Conservation (phyloP, 257 asterid genomes). For the Thymus mandschuricus region DNA sequence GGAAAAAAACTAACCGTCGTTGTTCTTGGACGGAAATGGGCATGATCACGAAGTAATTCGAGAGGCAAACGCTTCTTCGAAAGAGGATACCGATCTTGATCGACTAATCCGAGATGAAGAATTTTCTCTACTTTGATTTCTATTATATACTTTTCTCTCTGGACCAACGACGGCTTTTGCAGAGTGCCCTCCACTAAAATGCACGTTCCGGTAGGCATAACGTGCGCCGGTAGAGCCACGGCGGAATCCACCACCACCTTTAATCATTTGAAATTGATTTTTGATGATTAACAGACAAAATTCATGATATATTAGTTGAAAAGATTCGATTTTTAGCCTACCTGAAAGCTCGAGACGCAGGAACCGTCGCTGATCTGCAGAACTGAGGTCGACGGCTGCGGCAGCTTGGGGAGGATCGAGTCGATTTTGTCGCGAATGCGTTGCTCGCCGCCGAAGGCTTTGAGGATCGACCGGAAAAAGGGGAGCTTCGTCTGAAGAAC, state of each 20-base stretch:
- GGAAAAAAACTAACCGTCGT: conserved; percentile 55
- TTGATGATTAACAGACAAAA: neutral
- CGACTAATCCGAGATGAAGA: conserved; percentile 69
- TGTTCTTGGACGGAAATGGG: conserved; percentile 86
- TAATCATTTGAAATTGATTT: neutral
- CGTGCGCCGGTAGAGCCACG: conserved; percentile 57
- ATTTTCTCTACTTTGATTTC: conserved; percentile 72
- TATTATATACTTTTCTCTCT: conserved; percentile 58
- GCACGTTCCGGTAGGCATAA: conserved; percentile 86
- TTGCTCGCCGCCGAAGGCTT: conserved; percentile 63
- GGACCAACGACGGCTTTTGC: conserved; percentile 60
- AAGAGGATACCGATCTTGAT: conserved; percentile 64
- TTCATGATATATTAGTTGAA: neutral
- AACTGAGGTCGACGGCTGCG: conserved; percentile 57
- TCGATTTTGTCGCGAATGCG: conserved; percentile 55
- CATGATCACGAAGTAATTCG: conserved; percentile 58
- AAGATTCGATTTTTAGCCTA: neutral
- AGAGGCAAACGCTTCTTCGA: conserved; percentile 84
- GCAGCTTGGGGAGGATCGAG: conserved; percentile 48
- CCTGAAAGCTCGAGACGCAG: conserved; percentile 65
- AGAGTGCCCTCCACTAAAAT: conserved; percentile 70
- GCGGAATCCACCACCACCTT: conserved; percentile 79
- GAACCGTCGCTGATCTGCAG: conserved; percentile 82
- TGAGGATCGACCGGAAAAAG: conserved; percentile 56
- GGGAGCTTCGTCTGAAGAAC: conserved; percentile 65